A percentile compares a stretch with the other conserved stretches of the same genome.
Conservation (phyloP, 2,329 filamentous ascomycete genomes). For the Colletotrichum phormii region DNA sequence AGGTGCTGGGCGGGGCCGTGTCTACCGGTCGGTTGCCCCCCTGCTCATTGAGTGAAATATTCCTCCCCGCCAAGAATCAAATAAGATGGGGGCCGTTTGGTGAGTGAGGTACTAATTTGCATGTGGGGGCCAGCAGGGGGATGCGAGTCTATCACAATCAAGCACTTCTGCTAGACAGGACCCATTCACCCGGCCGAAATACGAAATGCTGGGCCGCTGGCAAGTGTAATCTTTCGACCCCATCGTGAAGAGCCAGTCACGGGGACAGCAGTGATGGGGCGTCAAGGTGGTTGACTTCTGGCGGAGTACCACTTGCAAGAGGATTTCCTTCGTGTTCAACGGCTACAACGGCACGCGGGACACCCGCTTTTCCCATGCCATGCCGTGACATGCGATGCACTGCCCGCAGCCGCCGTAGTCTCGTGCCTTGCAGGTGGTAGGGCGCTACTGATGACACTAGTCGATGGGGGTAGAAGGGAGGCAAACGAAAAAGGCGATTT, state of each 20-base stretch:
- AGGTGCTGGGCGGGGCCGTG: constrained; percentile 6
- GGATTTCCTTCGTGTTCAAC: not conserved
- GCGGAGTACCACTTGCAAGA: not conserved
- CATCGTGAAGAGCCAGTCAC: not conserved
- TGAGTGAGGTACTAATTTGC: not conserved
- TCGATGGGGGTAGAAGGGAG: not conserved
- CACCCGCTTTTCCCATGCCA: not conserved
- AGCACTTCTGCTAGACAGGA: not conserved
- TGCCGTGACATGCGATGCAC: not conserved
- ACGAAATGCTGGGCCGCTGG: not conserved
- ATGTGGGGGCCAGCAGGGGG: constrained; percentile 3
- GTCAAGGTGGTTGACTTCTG: not conserved
- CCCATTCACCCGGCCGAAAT: not conserved
- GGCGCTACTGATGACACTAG: not conserved
- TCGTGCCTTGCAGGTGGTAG: constrained; percentile 8
- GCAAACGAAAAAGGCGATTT: not conserved
- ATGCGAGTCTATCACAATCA: constrained; percentile 15
- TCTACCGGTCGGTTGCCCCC: not conserved
- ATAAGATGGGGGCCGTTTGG: not conserved
- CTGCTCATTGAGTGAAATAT: not conserved
- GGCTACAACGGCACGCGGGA: not conserved
- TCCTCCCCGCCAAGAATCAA: not conserved
- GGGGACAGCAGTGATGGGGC: not conserved
- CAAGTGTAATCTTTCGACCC: not conserved
- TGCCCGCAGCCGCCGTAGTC: not conserved